Evolutionary conservation across 2,329 filamentous ascomycete genomes (phyloP).

Genomic region (Pochonia chlamydosporia): DNA sequence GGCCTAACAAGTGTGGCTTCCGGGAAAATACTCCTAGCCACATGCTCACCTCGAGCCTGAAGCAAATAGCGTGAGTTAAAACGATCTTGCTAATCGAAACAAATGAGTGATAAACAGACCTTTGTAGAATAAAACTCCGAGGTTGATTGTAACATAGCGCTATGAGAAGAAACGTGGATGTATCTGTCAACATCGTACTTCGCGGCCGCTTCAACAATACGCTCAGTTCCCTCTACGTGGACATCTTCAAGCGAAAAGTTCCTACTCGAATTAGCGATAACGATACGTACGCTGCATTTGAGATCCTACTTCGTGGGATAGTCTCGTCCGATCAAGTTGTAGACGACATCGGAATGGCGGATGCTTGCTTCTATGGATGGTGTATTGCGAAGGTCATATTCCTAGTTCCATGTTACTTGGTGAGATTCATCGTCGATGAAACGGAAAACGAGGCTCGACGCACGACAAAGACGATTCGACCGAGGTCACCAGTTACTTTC

Average conservation of each 20-base stretch:
- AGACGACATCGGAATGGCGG: constrained; percentile 93
- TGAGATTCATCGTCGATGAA: not conserved
- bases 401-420: constrained; percentile 43
- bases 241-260: constrained; percentile 94
- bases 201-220: constrained; percentile 88
- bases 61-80: not conserved
- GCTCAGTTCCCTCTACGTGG: constrained; percentile 84
- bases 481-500: constrained; percentile 92
- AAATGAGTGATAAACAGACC: constrained; percentile 34
- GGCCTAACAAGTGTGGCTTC: constrained; percentile 96
- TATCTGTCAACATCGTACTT: constrained; percentile 98
- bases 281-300: not conserved
- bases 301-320: constrained; percentile 83
- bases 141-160: constrained; percentile 70
- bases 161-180: constrained; percentile 95
- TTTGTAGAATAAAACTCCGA: constrained; percentile 93
- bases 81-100: not conserved
- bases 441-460: constrained; percentile 17
- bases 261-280: constrained; percentile 38
- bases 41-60: constrained; percentile 71
- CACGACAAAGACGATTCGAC: constrained; percentile 81
- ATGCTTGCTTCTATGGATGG: constrained; percentile 95
- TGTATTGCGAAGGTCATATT: constrained; percentile 93
- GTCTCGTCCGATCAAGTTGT: constrained; percentile 89
- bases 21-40: constrained; percentile 84